Evolutionary conservation across 2,329 filamentous ascomycete species (phyloP), one percentile per base, ranked within the genome.

Genomic region (Xylariaceae sp.): DNA sequence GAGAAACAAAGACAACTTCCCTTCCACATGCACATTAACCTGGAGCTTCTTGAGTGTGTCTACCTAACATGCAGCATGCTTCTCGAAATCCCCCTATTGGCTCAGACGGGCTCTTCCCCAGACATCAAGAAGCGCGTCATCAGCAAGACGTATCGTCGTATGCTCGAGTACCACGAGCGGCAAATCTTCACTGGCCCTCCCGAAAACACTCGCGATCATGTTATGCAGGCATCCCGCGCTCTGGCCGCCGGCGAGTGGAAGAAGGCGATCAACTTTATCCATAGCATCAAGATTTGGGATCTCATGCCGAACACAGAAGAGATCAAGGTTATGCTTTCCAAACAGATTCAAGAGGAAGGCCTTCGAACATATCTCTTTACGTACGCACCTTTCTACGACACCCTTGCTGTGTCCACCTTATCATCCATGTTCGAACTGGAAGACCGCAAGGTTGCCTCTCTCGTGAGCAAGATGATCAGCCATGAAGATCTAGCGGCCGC

Each of bases 11-110:
- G 94, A 67, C 94, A 99, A 76, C 83, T 99, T 64, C 94, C 94
- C 39, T 99, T 99, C 86, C 94, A 99, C 79, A 96, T 99, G 91
- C 94, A 99, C 81, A 99, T 99, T 80, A 99, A 99, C 80, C 83
- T 99, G 50, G 94, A 99, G 74, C 84, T 99, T 53, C 83, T 99
- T 40, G 94, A 99, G 78, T 97, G 94, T 69, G 92, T 97, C 59
- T 99, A 99, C 77, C 83, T 99, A 56, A 97, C 94, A 49, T 97
- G 92, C 79, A 96, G 91, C 76, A 99, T 99, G 94, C 87, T 99
- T 62, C 84, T 99, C 54, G 94, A 99, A 77, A 97, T 99, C 60
- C 94, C 94, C 57, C 86, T 97, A 46, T 86, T 99, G 64, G 95
- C 94, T 47, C 94, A 97, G 75, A 95, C 92, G 37, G 94, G 94